Percentiles rank a stretch among this genome's conserved stretches.
These are phyloP conservation scores for Primulina huaijiensis DNA, from an alignment of 257 asterid species.

Conservation along the genomic window DNA sequence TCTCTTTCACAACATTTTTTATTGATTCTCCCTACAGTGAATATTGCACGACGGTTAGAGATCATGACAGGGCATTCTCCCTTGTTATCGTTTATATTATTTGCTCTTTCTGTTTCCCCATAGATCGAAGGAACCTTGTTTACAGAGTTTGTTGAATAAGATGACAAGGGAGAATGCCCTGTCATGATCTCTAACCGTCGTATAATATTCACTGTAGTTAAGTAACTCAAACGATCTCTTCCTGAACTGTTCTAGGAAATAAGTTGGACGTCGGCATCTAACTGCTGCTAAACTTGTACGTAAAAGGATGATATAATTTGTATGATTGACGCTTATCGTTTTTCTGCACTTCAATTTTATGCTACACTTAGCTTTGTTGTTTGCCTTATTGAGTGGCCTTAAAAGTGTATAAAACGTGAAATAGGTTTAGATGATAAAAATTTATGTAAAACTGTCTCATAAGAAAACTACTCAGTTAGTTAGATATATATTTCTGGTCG, in stretches of 20 bases:
- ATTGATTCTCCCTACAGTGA: no score
- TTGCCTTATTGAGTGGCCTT: neutral
- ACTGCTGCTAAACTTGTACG: neutral
- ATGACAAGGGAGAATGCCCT: slow-evolving; percentile 87
- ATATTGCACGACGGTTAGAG: no score
- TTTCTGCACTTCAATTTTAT: neutral
- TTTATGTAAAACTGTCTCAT: no score
- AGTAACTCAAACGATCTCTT: slow-evolving; percentile 33
- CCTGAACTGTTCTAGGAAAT: neutral
- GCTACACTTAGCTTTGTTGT: neutral
- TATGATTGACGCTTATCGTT: neutral
- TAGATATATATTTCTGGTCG: no score
- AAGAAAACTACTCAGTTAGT: no score
- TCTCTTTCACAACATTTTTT: neutral
- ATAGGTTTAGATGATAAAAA: neutral
- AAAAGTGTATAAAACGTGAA: neutral
- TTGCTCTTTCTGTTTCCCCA: slow-evolving; percentile 1
- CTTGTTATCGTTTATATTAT: no score
- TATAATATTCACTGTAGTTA: slow-evolving; percentile 52
- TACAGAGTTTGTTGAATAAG: slow-evolving; percentile 67
- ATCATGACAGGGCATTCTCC: no score
- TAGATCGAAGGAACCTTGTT: slow-evolving; percentile 76
- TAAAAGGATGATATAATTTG: neutral
- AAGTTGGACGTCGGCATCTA: neutral
- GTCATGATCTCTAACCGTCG: slow-evolving; percentile 82